A percentile compares a stretch with the other conserved stretches of the same genome.
phyloP scores from a whole-genome alignment of 2,329 filamentous ascomycete genomes.

The Madurella fahalii region DNA sequence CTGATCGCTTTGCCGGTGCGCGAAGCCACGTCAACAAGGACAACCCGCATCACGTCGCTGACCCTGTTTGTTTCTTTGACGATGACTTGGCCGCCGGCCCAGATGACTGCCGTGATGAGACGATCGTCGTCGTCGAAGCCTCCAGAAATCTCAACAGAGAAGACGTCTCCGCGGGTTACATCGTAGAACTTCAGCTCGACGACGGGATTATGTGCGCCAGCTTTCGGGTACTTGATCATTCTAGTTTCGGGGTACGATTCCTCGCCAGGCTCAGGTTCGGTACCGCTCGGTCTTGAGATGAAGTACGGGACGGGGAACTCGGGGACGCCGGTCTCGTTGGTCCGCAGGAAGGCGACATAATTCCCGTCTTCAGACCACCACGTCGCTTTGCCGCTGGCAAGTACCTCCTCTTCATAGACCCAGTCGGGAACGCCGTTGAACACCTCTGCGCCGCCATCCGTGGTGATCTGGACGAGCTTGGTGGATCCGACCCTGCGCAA shows the following conservation, averaged over 20 bases:
- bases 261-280: slow-evolving; percentile 61
- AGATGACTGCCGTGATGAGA: slow-evolving; percentile 88
- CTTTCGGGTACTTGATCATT: slow-evolving; percentile 95
- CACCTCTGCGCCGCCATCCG: slow-evolving; percentile 78
- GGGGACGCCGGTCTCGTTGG: slow-evolving; percentile 87
- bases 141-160: slow-evolving; percentile 70
- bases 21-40: slow-evolving; percentile 72
- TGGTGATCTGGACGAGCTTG: slow-evolving; percentile 68
- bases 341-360: slow-evolving; percentile 85
- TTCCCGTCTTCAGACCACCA: slow-evolving; percentile 95
- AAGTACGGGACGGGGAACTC: slow-evolving; percentile 94
- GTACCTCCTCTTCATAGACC: slow-evolving; percentile 89
- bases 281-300: slow-evolving; percentile 77
- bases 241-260: slow-evolving; percentile 88
- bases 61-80: slow-evolving; percentile 92
- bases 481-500: slow-evolving; percentile 60
- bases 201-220: slow-evolving; percentile 86
- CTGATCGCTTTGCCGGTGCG: slow-evolving; percentile 76
- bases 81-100: slow-evolving; percentile 80
- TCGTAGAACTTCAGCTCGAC: slow-evolving; percentile 90
- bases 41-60: slow-evolving; percentile 83
- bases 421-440: slow-evolving; percentile 98
- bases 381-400: slow-evolving; percentile 72
- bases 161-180: slow-evolving; percentile 69
- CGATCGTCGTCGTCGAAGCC: slow-evolving; percentile 78